Evolutionary conservation across 1,284 basidiomycete species (phyloP), one percentile per base, ranked within the genome.

Genomic region (Leucoagaricus sp.): DNA sequence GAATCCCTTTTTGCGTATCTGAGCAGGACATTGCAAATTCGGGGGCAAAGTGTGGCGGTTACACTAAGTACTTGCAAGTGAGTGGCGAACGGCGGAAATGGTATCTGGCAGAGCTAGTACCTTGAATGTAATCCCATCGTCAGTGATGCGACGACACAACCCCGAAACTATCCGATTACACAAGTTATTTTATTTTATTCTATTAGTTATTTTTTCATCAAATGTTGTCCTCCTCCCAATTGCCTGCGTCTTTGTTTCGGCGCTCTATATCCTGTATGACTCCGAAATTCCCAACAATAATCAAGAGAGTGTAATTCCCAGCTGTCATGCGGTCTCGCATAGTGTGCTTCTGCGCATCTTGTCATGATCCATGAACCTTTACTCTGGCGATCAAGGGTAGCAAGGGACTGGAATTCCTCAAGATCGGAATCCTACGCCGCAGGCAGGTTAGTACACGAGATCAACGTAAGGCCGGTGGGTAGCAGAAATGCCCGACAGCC

Each of bases 341-440:
- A n/a, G n/a, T n/a, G n/a, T n/a, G n/a, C n/a, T n/a, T n/a, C n/a
- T n/a, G n/a, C n/a, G n/a, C n/a, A n/a, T n/a, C n/a, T n/a, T n/a
- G n/a, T n/a, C n/a, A n/a, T n/a, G 21, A 21, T 21, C 25, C 41
- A 34, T 49, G 47, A n/a, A n/a, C 8, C 5, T 19, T 17, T 49
- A 29, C 7, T 15, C 40, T 44, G 21, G 38, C 29, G 42, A 55
- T 49, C 54, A 49, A 55, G 54, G 48, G 47, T 41, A 26, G 12
- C 13, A 21, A 40, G 41, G 29, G 19, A 42, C n/a, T 26, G 38
- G 40, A 28, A 28, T 38, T 29, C 15, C 38, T 45, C 21, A 44
- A 19, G 41, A 28, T 19, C 50, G 19, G 46, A 31, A 55, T 55
- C 38, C 38, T 52, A 19, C 23, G 36, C 34, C 36, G 46, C 45